Percentiles rank a stretch among this genome's conserved stretches.
phyloP scores from a whole-genome alignment of 129 eudicot genomes.

The Flaveria bidentis region DNA sequence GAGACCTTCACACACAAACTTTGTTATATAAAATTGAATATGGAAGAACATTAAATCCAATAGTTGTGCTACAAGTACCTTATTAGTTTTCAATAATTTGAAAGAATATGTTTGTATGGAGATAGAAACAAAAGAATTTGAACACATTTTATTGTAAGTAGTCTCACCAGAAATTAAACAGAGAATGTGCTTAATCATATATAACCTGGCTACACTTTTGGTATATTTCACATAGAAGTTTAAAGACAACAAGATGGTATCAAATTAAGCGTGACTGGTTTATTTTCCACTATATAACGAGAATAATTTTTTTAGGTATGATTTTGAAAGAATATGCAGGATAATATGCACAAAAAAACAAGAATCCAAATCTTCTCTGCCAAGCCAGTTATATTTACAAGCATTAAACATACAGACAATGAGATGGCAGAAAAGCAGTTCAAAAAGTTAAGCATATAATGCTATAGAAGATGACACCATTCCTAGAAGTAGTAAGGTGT shows the following conservation, averaged over 20 bases:
- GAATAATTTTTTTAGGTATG: neutral
- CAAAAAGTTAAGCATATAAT: neutral
- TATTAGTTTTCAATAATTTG: neutral
- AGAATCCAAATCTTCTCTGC: neutral
- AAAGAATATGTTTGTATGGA: neutral
- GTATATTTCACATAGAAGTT: neutral
- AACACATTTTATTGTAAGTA: neutral
- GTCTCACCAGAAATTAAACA: neutral
- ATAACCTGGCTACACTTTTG: neutral
- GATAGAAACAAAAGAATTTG: neutral
- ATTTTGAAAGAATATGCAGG: neutral
- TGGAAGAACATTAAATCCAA: neutral
- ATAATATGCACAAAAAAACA: neutral
- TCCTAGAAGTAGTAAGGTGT: neutral
- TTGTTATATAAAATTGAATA: constrained; percentile 4
- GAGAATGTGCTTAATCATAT: neutral
- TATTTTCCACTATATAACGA: neutral
- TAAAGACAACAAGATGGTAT: neutral
- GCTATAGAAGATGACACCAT: neutral
- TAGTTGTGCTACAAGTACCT: neutral
- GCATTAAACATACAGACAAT: neutral
- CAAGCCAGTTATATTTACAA: constrained; percentile 13
- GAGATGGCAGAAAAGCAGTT: neutral
- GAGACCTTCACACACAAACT: constrained; percentile 59
- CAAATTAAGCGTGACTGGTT: neutral